Percentiles rank a stretch among this genome's conserved stretches.
phyloP scores from a whole-genome alignment of 495 filamentous ascomycete species.

The Penicillium chermesinum region DNA sequence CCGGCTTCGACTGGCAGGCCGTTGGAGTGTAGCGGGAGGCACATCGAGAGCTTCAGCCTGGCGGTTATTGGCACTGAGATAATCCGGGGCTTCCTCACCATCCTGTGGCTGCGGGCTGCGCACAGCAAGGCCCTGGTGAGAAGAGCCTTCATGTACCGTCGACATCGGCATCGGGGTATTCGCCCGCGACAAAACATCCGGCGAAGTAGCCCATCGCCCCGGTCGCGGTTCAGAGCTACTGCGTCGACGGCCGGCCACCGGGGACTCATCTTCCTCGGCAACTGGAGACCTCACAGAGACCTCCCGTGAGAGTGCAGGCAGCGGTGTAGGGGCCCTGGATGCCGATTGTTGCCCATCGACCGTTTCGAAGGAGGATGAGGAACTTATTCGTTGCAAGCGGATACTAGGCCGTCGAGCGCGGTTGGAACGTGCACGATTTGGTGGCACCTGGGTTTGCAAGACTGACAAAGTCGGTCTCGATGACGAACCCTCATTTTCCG shows the following conservation, averaged over 20 bases:
- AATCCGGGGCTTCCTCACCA: background rate
- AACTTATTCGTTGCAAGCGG: slow-evolving; percentile 34
- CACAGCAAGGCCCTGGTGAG: slow-evolving; percentile 16
- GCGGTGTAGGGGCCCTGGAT: background rate
- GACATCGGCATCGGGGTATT: slow-evolving; percentile 32
- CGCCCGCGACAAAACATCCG: slow-evolving; percentile 29
- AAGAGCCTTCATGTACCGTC: slow-evolving; percentile 36
- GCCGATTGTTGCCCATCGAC: slow-evolving; percentile 4
- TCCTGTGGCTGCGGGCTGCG: slow-evolving; percentile 1
- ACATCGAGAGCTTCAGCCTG: slow-evolving; percentile 2
- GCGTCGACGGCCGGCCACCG: slow-evolving; percentile 35
- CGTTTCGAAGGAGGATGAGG: slow-evolving; percentile 17
- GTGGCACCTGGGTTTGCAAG: background rate
- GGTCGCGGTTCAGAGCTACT: slow-evolving; percentile 44
- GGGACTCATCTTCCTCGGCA: slow-evolving; percentile 28
- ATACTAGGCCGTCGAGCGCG: slow-evolving; percentile 38
- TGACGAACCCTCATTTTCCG: slow-evolving; percentile 10
- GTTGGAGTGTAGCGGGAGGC: slow-evolving; percentile 12
- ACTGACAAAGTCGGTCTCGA: slow-evolving; percentile 8
- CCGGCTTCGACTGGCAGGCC: slow-evolving; percentile 16
- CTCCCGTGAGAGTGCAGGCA: slow-evolving; percentile 6
- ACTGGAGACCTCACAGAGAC: slow-evolving; percentile 14
- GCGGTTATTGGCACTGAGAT: background rate
- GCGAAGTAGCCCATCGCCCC: slow-evolving; percentile 29
- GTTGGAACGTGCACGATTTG: slow-evolving; percentile 9